Evolutionary conservation across 2,329 filamentous ascomycete genomes (phyloP).

Genomic region (Zymoseptoria brevis): DNA sequence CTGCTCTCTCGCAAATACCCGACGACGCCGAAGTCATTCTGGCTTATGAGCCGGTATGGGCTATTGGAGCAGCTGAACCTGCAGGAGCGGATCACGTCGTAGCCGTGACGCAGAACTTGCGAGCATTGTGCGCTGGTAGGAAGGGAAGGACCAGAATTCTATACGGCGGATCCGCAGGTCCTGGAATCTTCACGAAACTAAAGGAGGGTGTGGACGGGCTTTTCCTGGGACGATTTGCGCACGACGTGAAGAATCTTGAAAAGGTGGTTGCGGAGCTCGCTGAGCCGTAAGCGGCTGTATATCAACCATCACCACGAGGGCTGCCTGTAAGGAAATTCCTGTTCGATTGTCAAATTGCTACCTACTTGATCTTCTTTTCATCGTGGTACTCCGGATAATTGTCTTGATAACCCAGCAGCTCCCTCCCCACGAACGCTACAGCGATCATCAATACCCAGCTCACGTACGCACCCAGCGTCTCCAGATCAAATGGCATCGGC

Average conservation of each 20-base stretch:
- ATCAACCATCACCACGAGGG: too few species aligned
- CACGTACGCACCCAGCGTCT: constrained; percentile 12
- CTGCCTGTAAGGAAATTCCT: too few species aligned
- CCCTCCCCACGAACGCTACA: constrained; percentile 13
- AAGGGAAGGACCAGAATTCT: constrained; percentile 58
- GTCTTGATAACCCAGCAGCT: constrained; percentile 14
- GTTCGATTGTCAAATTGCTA: too few species aligned
- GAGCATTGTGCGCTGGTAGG: constrained; percentile 46
- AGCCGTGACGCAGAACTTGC: constrained; percentile 58
- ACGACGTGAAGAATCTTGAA: constrained; percentile 63
- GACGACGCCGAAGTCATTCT: constrained; percentile 61
- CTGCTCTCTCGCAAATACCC: constrained; percentile 55
- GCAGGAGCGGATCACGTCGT: constrained; percentile 66
- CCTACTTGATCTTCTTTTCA: constrained; percentile 12
- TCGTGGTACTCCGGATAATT: constrained; percentile 17
- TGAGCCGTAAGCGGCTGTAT: too few species aligned
- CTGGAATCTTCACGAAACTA: constrained; percentile 63
- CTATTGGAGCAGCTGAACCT: constrained; percentile 67
- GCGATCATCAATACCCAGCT: constrained; percentile 13
- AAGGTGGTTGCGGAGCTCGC: constrained; percentile 63
- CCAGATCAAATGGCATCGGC: constrained; percentile 14
- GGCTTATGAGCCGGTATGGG: constrained; percentile 85
- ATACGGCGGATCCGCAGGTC: constrained; percentile 77
- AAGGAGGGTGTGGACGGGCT: constrained; percentile 67
- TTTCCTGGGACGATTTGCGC: constrained; percentile 74